Evolutionary conservation across 1,284 basidiomycete species (phyloP), one percentile per base, ranked within the genome.

Genomic region (Sanghuangporus weigelae): DNA sequence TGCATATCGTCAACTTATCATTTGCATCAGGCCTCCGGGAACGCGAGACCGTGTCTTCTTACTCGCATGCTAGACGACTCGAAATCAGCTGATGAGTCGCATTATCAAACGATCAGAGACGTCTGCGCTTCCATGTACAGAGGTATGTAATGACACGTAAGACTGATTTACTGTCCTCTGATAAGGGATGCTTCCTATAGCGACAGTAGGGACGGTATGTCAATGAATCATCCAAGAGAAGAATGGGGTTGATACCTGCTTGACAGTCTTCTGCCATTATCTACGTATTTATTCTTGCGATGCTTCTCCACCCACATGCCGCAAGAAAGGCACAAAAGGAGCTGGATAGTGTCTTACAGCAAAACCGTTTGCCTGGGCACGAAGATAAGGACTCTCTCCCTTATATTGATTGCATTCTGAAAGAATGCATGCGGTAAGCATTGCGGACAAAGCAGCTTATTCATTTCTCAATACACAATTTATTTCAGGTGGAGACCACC

Each of bases 341-440:
- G 26, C 21, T 68, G 2, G 66, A 65, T 42, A 12, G n/a, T 16
- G 66, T 67, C 1, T 31, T 66, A 6, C 64, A 64, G 1, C 14
- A 53, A n/a, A 48, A 60, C 6, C 61, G 66, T n/a, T 60, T 68
- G 19, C 67, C 67, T 4, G 42, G 19, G 2, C 71, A 71, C 35
- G 67, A 66, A 31, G 71, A 73, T 31, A 26, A 68, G 16, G 49
- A 46, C 4, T 7, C 60, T 16, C 46, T 65, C 7, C 60, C 63
- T 12, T 63, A 55, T 36, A 39, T 63, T 19, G 57, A 55, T 36
- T 63, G 57, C 42, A 56, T 63, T 2, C 10, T 63, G 11, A 63
- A 63, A 48, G 63, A 63, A 44, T 57, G 51, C 38, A 21, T 63
- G 19, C 44, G 63, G 63, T 63, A 40, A 36, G 23, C 31, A 6